Percentiles rank a stretch among this genome's conserved stretches.
Evolutionary conservation across 371 early-diverging fungal genomes (phyloP).

Genomic region (Mucor circinelloides): DNA sequence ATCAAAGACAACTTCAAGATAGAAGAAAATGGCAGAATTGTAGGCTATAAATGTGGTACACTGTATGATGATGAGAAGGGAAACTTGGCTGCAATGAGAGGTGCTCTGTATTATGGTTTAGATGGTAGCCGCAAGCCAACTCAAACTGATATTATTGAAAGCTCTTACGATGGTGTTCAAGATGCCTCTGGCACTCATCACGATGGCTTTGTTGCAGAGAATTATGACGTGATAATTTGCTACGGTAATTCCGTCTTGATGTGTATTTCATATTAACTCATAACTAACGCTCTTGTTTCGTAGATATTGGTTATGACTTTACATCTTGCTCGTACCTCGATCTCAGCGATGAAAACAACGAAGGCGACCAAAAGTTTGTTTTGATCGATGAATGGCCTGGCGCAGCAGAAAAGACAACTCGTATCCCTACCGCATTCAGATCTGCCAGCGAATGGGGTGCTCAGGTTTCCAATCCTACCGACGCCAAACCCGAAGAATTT

Average conservation of each 20-base stretch:
- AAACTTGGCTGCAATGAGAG: conserved; percentile 9
- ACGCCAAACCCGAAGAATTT: background rate
- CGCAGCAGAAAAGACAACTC: background rate
- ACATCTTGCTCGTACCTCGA: conserved; percentile 3
- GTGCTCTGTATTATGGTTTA: conserved; percentile 8
- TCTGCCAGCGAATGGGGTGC: background rate
- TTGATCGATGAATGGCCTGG: conserved; percentile 5
- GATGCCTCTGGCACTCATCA: background rate
- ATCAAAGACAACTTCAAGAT: background rate
- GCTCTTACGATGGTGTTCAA: background rate
- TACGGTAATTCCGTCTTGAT: background rate
- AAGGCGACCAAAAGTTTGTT: background rate
- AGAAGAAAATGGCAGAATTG: background rate
- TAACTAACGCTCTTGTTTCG: background rate
- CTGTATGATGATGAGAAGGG: background rate
- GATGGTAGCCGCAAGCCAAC: conserved; percentile 9
- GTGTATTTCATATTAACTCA: too few relatives aligned
- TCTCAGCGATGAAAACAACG: background rate
- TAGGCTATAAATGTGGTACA: background rate
- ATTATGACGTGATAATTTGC: background rate
- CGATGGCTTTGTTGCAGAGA: background rate
- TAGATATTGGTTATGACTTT: conserved; percentile 13
- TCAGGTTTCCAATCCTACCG: background rate
- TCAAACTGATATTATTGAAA: conserved; percentile 6
- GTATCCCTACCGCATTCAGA: conserved; percentile 2